Evolutionary conservation across 2,329 filamentous ascomycete genomes (phyloP).

Genomic region (Dendryphion nanum): DNA sequence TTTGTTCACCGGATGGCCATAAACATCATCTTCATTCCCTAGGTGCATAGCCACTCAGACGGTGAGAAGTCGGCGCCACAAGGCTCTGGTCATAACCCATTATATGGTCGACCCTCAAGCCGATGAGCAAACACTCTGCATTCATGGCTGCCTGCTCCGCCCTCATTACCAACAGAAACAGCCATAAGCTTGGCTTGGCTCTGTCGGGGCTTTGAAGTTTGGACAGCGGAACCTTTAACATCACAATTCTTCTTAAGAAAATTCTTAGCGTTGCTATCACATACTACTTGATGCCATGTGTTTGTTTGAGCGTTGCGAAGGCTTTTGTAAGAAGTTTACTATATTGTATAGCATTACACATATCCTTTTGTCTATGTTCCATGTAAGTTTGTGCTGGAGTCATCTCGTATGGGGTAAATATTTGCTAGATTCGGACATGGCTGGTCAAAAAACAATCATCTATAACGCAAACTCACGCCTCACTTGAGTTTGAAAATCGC

Average conservation of each 20-base stretch:
- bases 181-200: not conserved
- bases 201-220: not conserved
- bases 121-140: slow-evolving; percentile 3
- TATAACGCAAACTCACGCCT: too few relatives aligned
- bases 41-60: slow-evolving; percentile 12
- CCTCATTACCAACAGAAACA: slow-evolving; percentile 9
- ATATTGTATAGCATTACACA: too few relatives aligned
- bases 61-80: slow-evolving; percentile 10
- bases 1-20: slow-evolving; percentile 9
- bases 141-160: slow-evolving; percentile 5
- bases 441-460: not conserved
- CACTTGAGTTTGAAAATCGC: too few relatives aligned
- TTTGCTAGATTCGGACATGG: not conserved
- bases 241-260: not conserved
- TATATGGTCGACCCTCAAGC: slow-evolving; percentile 2
- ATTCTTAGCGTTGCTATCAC: not conserved
- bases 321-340: too few relatives aligned
- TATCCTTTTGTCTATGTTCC: too few relatives aligned
- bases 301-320: too few relatives aligned
- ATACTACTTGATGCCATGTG: not conserved
- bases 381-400: too few relatives aligned
- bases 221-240: not conserved
- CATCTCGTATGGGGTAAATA: not conserved
- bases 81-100: slow-evolving; percentile 5
- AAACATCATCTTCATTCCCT: not conserved